Percentiles rank a stretch among this genome's conserved stretches.
phyloP scores from a whole-genome alignment of 1,284 basidiomycete genomes.

The Porogramme epimiltina region DNA sequence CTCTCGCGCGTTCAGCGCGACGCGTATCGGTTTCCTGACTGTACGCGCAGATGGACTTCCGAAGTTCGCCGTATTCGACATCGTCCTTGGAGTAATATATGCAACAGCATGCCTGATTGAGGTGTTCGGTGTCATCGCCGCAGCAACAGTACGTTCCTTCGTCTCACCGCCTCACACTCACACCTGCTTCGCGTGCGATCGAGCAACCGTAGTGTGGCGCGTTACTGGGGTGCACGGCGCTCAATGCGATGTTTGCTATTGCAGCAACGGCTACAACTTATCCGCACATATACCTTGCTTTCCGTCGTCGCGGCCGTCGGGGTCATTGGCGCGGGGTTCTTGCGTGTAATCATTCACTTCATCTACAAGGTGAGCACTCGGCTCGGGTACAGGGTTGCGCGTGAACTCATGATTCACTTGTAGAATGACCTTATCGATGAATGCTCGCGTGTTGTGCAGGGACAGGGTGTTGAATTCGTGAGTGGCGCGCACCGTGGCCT shows the following conservation, averaged over 20 bases:
- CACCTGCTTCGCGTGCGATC: background rate
- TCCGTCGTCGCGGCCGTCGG: conserved; percentile 54
- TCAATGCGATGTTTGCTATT: background rate
- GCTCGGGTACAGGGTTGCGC: background rate
- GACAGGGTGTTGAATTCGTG: conserved; percentile 19
- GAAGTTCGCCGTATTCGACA: conserved; percentile 57
- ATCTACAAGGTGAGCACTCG: conserved; percentile 53
- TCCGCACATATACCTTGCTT: conserved; percentile 57
- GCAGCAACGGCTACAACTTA: conserved; percentile 61
- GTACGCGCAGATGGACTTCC: conserved; percentile 41
- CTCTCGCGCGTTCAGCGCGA: too few relatives aligned
- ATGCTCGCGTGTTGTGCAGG: conserved; percentile 23
- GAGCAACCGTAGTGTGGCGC: background rate
- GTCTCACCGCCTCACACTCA: background rate
- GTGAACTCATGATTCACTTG: background rate
- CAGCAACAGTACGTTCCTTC: conserved; percentile 48
- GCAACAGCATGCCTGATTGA: conserved; percentile 56
- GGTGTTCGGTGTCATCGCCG: conserved; percentile 56
- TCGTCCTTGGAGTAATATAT: conserved; percentile 62
- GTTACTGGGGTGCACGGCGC: too few relatives aligned
- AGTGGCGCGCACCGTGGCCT: background rate
- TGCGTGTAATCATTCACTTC: conserved; percentile 68
- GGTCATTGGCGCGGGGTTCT: conserved; percentile 53
- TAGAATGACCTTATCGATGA: conserved; percentile 20
- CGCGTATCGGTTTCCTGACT: background rate